Percentiles rank a stretch among this genome's conserved stretches.
Conservation (phyloP, 208 protist species). For the Zelonia costaricensis region DNA sequence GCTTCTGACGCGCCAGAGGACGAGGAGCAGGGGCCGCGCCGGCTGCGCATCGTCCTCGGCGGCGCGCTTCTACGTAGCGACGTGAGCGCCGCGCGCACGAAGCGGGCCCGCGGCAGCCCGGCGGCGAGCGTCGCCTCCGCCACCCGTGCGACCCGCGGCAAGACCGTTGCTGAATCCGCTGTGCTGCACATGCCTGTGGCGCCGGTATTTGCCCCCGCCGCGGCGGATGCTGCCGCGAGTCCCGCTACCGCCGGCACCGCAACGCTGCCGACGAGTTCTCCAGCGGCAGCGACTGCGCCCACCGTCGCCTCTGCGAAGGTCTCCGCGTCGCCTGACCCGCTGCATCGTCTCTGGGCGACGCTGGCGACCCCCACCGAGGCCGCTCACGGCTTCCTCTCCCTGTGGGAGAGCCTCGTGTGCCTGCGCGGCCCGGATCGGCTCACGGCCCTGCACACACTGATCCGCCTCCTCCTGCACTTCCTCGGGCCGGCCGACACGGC, state of each 20-base stretch:
- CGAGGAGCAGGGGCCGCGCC: constrained; percentile 17
- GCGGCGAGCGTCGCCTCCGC: neutral
- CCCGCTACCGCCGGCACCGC: neutral
- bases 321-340: neutral
- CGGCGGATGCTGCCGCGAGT: neutral
- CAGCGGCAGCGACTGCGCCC: neutral
- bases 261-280: neutral
- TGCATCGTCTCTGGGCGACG: constrained; percentile 10
- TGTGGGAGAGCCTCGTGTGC: constrained; percentile 24
- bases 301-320: too few relatives aligned
- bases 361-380: constrained; percentile 20
- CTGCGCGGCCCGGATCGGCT: constrained; percentile 11
- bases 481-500: constrained; percentile 7
- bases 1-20: neutral
- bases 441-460: constrained; percentile 7
- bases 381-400: constrained; percentile 16
- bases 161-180: neutral
- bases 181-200: constrained; percentile 16
- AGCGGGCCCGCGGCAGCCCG: constrained; percentile 6
- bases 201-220: constrained; percentile 9
- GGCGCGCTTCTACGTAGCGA: constrained; percentile 18
- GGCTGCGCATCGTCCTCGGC: constrained; percentile 17
- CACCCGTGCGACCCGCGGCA: neutral
- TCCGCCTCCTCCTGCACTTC: constrained; percentile 17
- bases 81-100: neutral